Conservation (phyloP, 345 rosid species). For the Turnera subulata region DNA sequence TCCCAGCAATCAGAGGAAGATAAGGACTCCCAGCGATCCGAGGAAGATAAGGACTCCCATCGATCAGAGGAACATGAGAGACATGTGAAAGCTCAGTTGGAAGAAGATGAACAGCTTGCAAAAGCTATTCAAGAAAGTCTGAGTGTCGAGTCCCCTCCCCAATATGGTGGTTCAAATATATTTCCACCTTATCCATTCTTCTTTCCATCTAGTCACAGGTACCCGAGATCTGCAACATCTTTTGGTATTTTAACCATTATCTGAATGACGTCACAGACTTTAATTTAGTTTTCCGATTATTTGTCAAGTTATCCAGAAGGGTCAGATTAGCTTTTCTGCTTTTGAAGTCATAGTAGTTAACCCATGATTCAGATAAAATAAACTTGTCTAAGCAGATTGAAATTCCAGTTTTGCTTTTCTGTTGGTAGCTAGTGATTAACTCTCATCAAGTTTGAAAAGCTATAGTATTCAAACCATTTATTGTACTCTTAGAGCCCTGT, state of each 20-base stretch:
- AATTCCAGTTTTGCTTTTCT: too few relatives aligned
- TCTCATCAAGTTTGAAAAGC: too few relatives aligned
- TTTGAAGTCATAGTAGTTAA: too few relatives aligned
- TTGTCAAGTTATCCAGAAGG: too few relatives aligned
- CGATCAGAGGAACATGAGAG: slow-evolving; percentile 51
- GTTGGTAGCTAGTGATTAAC: too few relatives aligned
- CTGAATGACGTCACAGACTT: too few relatives aligned
- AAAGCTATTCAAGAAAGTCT: slow-evolving; percentile 88
- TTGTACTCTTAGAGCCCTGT: too few relatives aligned
- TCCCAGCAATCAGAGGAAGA: slow-evolving; percentile 5
- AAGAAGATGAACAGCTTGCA: slow-evolving; percentile 89
- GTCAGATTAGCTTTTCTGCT: too few relatives aligned
- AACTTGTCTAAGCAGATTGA: too few relatives aligned
- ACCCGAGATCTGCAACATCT: slow-evolving; percentile 15
- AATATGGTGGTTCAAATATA: slow-evolving; percentile 35
- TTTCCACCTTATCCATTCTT: slow-evolving; percentile 55
- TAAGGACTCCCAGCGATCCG: background rate
- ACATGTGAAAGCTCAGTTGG: slow-evolving; percentile 49
- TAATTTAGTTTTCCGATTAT: too few relatives aligned
- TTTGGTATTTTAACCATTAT: background rate
- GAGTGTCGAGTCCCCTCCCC: slow-evolving; percentile 52
- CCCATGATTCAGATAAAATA: too few relatives aligned
- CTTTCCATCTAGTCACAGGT: slow-evolving; percentile 63
- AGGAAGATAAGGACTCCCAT: slow-evolving; percentile 39
- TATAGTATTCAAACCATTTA: too few relatives aligned